phyloP scores from a whole-genome alignment of 2,329 filamentous ascomycete genomes.

The Chaetomiaceae sp. region DNA sequence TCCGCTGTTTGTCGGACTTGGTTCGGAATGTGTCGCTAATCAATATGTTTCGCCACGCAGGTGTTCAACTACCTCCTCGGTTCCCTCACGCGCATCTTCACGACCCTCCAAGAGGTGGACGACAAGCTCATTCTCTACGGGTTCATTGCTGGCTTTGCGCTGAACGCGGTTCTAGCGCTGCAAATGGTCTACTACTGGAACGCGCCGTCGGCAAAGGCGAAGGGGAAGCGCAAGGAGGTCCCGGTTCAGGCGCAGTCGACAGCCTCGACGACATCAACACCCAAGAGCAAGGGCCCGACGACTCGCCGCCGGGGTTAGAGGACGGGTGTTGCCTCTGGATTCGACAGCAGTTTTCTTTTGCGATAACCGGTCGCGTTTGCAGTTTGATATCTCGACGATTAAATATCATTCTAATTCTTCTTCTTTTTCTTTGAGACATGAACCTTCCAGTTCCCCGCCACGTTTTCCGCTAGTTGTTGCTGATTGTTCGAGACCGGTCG shows the following conservation, averaged over 20 bases:
- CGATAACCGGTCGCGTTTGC: conserved; percentile 1
- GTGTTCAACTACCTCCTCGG: conserved; percentile 97
- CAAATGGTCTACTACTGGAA: conserved; percentile 99
- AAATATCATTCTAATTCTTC: conserved; percentile 13
- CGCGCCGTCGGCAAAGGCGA: conserved; percentile 43
- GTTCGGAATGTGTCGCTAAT: conserved; percentile 8
- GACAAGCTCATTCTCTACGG: conserved; percentile 95
- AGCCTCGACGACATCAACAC: conserved; percentile 21
- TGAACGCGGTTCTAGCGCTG: conserved; percentile 78
- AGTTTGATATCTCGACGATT: conserved; percentile 6
- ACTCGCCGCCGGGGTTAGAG: conserved; percentile 38
- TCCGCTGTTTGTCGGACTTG: background rate
- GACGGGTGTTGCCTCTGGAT: background rate
- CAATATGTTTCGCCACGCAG: conserved; percentile 44
- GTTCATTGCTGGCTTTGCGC: conserved; percentile 83
- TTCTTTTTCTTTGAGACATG: conserved; percentile 1
- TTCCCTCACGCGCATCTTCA: conserved; percentile 92
- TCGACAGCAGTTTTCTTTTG: background rate
- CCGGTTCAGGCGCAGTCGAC: conserved; percentile 24
- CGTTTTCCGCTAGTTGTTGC: background rate
- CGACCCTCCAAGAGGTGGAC: conserved; percentile 93
- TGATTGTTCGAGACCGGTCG: conserved; percentile 11
- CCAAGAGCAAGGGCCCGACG: conserved; percentile 38
- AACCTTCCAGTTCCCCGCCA: background rate
- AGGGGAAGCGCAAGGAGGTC: conserved; percentile 38